Evolutionary conservation across 1,139 yeast genomes (phyloP), one percentile per base, ranked within the genome.

Genomic region (Insectozyma bohioensis): DNA sequence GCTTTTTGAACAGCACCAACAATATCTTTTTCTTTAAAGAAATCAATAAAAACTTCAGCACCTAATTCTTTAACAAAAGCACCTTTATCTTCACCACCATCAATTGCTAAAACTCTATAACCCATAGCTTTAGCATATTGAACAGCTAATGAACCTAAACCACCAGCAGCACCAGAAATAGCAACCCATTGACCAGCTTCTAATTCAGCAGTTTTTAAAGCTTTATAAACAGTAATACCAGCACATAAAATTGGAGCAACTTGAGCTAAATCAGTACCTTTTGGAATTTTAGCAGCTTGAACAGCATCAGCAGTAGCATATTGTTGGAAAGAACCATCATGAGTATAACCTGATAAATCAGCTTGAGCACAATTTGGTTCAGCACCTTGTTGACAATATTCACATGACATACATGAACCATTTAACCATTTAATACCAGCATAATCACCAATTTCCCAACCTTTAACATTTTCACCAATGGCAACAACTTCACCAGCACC

Each of bases 71-170:
- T 64, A 54, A 68, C 72, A 40, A 80, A 66, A 35, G 61, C 67
- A 38, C 67, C 75, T 71, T 84, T 84, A 34, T 66, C 85, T 15
- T 56, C 79, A 53, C 88, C 87, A 49, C 85, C 81, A 51, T 85
- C 94, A 48, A 85, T 81, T 49, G 79, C 92, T 36, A 83, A 42
- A 37, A 82, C 88, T 56, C 90, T 73, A 61, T 67, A 72, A 48
- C 94, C 94, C 86, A 85, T 80, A 41, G 88, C 90, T 58, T 69
- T 75, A 41, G 90, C 94, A 63, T 80, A 84, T 62, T 84, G 92
- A 49, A 85, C 70, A 39, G 90, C 92, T 42, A 84, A 66, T 31
- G 88, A 75, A 42, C 95, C 95, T 51, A 85, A 73, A 51, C 94
- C 95, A 61, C 95, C 90, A 54, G 80, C 87, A 36, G 90, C 90